Evolutionary conservation across 768 basidiomycete genomes (phyloP), one percentile per base, ranked within the genome.

Genomic region (Russula ochroleuca): DNA sequence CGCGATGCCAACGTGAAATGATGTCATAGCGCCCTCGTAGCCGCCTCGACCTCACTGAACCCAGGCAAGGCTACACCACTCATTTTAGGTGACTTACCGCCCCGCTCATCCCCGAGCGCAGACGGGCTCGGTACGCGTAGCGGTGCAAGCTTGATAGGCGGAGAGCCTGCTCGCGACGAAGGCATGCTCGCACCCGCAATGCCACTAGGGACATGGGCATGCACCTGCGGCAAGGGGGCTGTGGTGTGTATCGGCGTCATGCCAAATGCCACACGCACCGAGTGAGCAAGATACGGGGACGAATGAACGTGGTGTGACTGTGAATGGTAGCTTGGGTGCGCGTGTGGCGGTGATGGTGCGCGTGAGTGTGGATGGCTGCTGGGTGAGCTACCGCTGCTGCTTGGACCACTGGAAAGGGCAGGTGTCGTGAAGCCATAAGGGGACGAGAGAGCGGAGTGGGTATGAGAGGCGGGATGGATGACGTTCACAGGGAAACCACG

Each of bases 241-340:
- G 71, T 70, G 48, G 72, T 69, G 63, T 81, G 81, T 43, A 93
- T 92, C 0, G 91, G 92, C 7, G 93, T 94, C 90, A 94, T 95
- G 4, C 90, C 92, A 67, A 97, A 97, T 53, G 93, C 94, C 37
- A 87, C 79, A 43, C 90, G 85, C 25, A 96, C 88, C 0, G 88
- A 90, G 70, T 92, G 89, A 5, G 90, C 91, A 41, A 95, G 82
- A 70, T 90, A 59, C 9, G 61, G 60, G 53, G 62, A 64, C 40
- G 68, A 43, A 48, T 66, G 67, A 9, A 37, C 31, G 9, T 53
- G 67, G 50, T 68, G 60, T 48, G 62, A 41, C 40, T 62, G 47
- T 35, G 74, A 68, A 54, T 68, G 45, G 43, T 57, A 56, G 9
- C 23, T 45, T 9, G 70, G 73, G 57, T 70, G 73, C 70, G 59